These are phyloP conservation scores for Ophiocordyceps camponoti-floridani DNA, from an alignment of 2,329 filamentous ascomycete species.

Conservation along the genomic window DNA sequence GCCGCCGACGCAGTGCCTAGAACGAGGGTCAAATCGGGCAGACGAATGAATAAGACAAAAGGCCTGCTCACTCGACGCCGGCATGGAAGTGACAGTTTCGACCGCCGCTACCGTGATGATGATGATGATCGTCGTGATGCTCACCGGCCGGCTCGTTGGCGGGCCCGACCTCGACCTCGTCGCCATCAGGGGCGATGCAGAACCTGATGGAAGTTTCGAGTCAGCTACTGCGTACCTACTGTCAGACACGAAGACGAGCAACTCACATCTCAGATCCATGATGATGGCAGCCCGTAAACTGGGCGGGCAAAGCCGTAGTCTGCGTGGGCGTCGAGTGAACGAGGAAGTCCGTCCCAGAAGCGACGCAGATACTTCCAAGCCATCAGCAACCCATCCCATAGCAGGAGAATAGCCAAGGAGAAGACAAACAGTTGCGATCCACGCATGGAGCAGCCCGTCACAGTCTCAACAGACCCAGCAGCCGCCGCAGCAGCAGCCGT, in stretches of 20 bases:
- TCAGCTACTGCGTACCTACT: too few species aligned
- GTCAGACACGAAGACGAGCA: too few species aligned
- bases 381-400: too few species aligned
- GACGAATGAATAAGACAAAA: background rate
- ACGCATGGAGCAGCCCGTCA: constrained; percentile 24
- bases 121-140: background rate
- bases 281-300: constrained; percentile 46
- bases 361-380: constrained; percentile 16
- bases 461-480: constrained; percentile 13
- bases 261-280: constrained; percentile 40
- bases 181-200: constrained; percentile 40
- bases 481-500: too few species aligned
- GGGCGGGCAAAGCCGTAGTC: constrained; percentile 35
- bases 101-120: constrained; percentile 4
- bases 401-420: background rate
- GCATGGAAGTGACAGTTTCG: constrained; percentile 45
- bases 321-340: constrained; percentile 30
- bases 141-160: constrained; percentile 8
- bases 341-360: constrained; percentile 21
- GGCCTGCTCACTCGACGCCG: constrained; percentile 46
- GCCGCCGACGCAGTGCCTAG: constrained; percentile 37
- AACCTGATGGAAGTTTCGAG: constrained; percentile 23
- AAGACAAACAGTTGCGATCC: constrained; percentile 18
- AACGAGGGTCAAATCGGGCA: background rate
- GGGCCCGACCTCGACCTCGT: constrained; percentile 38